These are phyloP conservation scores for Talaromyces atroroseus DNA, from an alignment of 2,329 filamentous ascomycete genomes.

Conservation along the genomic window DNA sequence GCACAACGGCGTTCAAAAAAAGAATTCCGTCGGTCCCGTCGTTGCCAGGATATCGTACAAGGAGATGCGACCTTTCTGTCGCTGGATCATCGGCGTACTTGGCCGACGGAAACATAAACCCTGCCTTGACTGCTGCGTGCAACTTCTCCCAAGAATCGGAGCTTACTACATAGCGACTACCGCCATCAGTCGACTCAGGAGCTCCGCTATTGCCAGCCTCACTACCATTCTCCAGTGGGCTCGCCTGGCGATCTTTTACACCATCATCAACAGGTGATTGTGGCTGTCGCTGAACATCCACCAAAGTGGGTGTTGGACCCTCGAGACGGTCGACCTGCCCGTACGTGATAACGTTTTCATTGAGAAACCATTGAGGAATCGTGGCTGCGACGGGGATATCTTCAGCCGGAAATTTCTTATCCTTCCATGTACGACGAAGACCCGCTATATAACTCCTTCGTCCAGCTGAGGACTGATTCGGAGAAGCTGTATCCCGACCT, in stretches of 20 bases:
- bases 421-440: slow-evolving; percentile 34
- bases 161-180: slow-evolving; percentile 35
- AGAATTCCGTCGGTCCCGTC: slow-evolving; percentile 47
- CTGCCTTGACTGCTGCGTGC: slow-evolving; percentile 46
- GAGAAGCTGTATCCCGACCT: neutral
- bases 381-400: slow-evolving; percentile 18
- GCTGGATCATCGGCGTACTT: slow-evolving; percentile 44
- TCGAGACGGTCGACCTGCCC: neutral
- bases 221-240: neutral
- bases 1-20: slow-evolving; percentile 57
- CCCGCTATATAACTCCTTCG: slow-evolving; percentile 34
- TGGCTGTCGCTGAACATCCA: neutral
- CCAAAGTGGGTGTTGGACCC: neutral
- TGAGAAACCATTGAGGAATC: slow-evolving; percentile 35
- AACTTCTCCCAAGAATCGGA: slow-evolving; percentile 46
- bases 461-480: slow-evolving; percentile 18
- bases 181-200: slow-evolving; percentile 15
- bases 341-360: slow-evolving; percentile 29
- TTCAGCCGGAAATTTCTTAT: slow-evolving; percentile 23
- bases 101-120: slow-evolving; percentile 39
- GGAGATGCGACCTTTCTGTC: slow-evolving; percentile 50
- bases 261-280: neutral
- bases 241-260: neutral
- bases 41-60: slow-evolving; percentile 52
- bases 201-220: neutral